A percentile compares a stretch with the other conserved stretches of the same genome.
phyloP scores from a whole-genome alignment of 176 grass and related monocot species.

The Ananas comosus region DNA sequence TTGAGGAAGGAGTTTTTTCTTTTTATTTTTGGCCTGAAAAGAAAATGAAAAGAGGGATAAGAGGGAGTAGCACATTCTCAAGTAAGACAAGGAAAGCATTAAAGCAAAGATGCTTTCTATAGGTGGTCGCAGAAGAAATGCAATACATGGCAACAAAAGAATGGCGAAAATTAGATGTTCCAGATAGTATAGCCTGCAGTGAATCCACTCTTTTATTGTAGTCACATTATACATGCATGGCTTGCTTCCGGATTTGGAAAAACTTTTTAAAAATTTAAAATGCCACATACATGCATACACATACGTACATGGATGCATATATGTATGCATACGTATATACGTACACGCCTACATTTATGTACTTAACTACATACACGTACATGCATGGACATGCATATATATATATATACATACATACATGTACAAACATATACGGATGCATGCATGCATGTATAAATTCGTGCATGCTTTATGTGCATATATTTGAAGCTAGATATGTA shows the following conservation, averaged over 20 bases:
- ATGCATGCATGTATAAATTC: too few relatives aligned
- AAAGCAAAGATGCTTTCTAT: not conserved
- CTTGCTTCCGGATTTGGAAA: not conserved
- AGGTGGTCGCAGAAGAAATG: not conserved
- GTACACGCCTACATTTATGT: not conserved
- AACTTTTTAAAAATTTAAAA: not conserved
- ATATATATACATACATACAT: too few relatives aligned
- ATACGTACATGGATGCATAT: not conserved
- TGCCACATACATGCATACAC: not conserved
- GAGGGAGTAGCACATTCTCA: not conserved
- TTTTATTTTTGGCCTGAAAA: not conserved
- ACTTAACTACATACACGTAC: not conserved
- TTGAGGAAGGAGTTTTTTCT: not conserved
- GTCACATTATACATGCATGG: not conserved
- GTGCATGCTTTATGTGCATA: too few relatives aligned
- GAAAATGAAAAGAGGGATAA: not conserved
- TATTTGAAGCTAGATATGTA: too few relatives aligned
- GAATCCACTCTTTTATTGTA: not conserved
- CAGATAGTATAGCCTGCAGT: not conserved
- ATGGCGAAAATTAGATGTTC: not conserved
- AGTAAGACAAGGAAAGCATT: not conserved
- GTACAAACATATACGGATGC: too few relatives aligned
- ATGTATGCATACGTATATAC: too few relatives aligned
- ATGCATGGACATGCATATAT: not conserved
- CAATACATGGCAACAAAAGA: not conserved